Base-by-base conservation (phyloP, 2,329 filamentous ascomycete species). In the Pseudofabraea citricarpa region DNA sequence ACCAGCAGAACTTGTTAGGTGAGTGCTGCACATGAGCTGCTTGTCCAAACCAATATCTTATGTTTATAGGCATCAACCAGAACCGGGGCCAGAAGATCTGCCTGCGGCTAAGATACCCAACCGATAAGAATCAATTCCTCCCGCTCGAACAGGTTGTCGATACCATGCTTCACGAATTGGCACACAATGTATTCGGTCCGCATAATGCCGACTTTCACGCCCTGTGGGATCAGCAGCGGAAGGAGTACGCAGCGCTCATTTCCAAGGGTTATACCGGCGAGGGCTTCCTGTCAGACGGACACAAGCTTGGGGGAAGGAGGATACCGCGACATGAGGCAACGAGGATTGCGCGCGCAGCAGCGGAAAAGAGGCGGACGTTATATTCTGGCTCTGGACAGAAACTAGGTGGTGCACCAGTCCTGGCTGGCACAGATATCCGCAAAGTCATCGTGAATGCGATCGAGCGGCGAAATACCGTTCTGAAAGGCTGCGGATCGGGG, bases 151-250 rank as follows among this genome's bases (percentile, higher is more conserved):
- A 86, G 51, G 75, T 95, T 6, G 74, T 89, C 33, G 90, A 96
- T 63, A 97, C 91, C 0, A 86, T 97, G 81, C 79, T 97, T 16
- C 91, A 97, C 61, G 91, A 97, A 71, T 77, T 97, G 3, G 83
- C 81, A n/a, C 91, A 97, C 59, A 95, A 86, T 52, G 77, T 89
- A 9, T 81, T 85, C 63, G 89, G 88, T 0, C 87, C 87, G 2
- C 91, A 97, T 62, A 81, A 96, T 59, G 75, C 72, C 36, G 77
- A 85, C 26, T 97, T 97, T 59, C 81, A 95, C 54, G 82, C 82
- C 0, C 70, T 96, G 5, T 95, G 90, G 88, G 84, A 95, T 55
- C 85, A 95, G 59, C 77, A 96, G 4, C 81, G 91, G 16, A 87
- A 91, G 45, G 90, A 96, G 65, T 83, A 91, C 56, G 79, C 90